Base-by-base conservation (phyloP, 2,329 filamentous ascomycete genomes). In the Trichoderma harzianum region DNA sequence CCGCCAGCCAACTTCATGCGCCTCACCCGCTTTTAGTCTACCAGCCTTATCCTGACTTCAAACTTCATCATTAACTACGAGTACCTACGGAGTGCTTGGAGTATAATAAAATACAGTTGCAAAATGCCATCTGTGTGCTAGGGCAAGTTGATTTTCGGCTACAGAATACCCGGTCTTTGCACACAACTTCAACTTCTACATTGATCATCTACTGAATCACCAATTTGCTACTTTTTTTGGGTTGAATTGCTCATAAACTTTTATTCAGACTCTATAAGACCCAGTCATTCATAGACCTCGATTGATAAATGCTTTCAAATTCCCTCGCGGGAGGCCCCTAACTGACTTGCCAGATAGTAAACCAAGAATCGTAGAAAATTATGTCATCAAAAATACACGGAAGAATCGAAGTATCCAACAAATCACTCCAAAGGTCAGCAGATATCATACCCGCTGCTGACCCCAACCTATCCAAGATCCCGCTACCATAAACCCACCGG, bases 381-480 rank as follows among this genome's bases (percentile, higher is more conserved):
- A 66, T 70, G 34, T 55, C 53, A 67, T 63, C 58, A 68, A 74
- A 68, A 72, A 68, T 58, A 73, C 39, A 73, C 69, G 39, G 43
- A 36, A 73, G 57, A 74, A 71, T 73, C 60, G 65, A 70, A 73
- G 51, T 70, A 70, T 72, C 72, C 72, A 60, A 69, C 63, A 12
- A 53, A 53, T 57, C 65, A 11, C 65, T 28, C 65, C 36, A 10
- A 60, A 24, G 14, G 21, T 32, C 65, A 21, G 18, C 74, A 72
- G 70, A 77, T 74, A 64, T 53, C 14, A 65, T 71, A 63, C 68
- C 67, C 57, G 43, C 62, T 47, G 65, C 14, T 21, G 65, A 43
- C 24, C 36, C 18, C 18, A 43, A 57, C 39, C 51, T 43, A 32
- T 57, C 43, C 28, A 28, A 28, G 55, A 53, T 61, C 57, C 57